phyloP scores from a whole-genome alignment of 2,329 filamentous ascomycete species.

The Trichoderma brevicompactum region DNA sequence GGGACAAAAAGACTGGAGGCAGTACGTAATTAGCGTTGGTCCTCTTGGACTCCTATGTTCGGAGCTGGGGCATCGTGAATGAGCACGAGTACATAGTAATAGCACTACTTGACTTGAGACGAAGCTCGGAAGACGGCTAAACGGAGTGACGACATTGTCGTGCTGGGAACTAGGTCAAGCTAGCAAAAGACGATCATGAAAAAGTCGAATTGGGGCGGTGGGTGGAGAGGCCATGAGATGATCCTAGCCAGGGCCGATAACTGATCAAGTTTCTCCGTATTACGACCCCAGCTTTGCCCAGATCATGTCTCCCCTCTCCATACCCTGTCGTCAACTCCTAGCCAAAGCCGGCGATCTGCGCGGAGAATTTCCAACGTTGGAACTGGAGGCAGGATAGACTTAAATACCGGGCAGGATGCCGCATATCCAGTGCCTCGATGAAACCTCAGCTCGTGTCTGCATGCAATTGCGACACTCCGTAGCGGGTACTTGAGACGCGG shows the following conservation, averaged over 20 bases:
- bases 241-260: background rate
- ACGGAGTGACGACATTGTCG: conserved; percentile 1
- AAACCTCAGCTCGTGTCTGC: conserved; percentile 22
- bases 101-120: background rate
- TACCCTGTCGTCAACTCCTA: background rate
- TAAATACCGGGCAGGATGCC: conserved; percentile 20
- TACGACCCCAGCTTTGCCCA: conserved; percentile 17
- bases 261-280: conserved; percentile 13
- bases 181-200: background rate
- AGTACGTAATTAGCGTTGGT: conserved; percentile 22
- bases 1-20: background rate
- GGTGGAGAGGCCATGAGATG: background rate
- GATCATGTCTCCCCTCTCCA: conserved; percentile 9
- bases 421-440: conserved; percentile 15
- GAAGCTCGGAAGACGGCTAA: background rate
- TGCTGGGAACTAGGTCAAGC: background rate
- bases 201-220: background rate
- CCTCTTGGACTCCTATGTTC: background rate
- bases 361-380: conserved; percentile 16
- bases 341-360: conserved; percentile 12
- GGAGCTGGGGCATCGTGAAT: too few species aligned
- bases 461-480: conserved; percentile 12
- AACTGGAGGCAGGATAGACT: conserved; percentile 1
- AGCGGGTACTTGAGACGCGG: background rate
- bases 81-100: background rate